Evolutionary conservation across 495 filamentous ascomycete genomes (phyloP).

Genomic region (Penicillium chermesinum): DNA sequence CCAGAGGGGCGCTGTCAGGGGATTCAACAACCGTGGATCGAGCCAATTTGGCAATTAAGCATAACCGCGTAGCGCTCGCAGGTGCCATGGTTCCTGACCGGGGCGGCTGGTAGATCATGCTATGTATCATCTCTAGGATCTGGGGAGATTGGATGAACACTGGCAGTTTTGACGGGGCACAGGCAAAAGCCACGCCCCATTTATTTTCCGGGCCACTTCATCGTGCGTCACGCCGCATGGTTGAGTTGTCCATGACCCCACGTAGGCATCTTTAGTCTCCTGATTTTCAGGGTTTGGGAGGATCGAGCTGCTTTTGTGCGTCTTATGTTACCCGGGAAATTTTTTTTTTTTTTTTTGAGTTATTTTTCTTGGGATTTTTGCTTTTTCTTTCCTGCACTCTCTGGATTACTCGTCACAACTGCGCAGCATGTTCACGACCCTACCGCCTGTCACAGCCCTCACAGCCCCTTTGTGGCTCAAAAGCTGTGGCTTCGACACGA

Average conservation of each 20-base stretch:
- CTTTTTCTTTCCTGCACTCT: neutral
- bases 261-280: conserved; percentile 8
- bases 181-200: neutral
- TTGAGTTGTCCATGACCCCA: conserved; percentile 12
- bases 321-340: neutral
- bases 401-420: neutral
- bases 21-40: conserved; percentile 10
- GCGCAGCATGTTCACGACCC: no score
- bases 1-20: conserved; percentile 2
- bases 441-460: no score
- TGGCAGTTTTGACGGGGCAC: no score
- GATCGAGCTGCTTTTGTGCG: neutral
- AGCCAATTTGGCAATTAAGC: conserved; percentile 13
- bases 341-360: neutral
- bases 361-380: neutral
- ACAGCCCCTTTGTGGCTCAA: no score
- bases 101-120: conserved; percentile 17
- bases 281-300: neutral
- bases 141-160: no score
- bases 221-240: conserved; percentile 5
- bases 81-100: conserved; percentile 13
- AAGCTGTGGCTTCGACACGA: no score
- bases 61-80: conserved; percentile 19
- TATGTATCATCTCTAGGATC: no score
- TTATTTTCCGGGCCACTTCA: conserved; percentile 12